Base-by-base conservation (phyloP, 495 filamentous ascomycete genomes). In the Physcia stellaris region DNA sequence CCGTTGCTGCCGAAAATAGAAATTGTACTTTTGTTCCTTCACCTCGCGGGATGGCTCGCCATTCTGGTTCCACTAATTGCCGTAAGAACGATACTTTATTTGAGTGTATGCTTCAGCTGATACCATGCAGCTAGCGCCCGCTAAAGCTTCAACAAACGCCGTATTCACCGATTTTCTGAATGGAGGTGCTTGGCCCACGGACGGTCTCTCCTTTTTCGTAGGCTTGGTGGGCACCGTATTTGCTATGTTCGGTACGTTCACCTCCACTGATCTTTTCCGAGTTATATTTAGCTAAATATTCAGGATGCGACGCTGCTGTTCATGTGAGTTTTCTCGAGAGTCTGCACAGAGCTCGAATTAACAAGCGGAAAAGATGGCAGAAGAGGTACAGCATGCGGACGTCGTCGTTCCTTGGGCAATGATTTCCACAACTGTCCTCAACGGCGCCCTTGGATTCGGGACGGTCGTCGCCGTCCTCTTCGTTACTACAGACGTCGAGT, bases 111-210 rank as follows among this genome's bases (percentile, higher is more conserved):
- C 13, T 9, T 9, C 26, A n/a, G n/a, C n/a, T n/a, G n/a, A n/a
- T n/a, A n/a, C 9, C 18, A 24, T 44, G 6, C 30, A 46, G 35
- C 27, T 58, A 24, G 49, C 47, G 19, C 55, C 57, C n/a, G 31
- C 42, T 18, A 50, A 48, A 28, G 53, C 43, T 4, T 42, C 39
- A 10, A 48, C 60, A 0, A 40, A 50, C 2, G 57, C 57, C 27
- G 68, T 71, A 0, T 71, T 73, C 37, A 61, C 59, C 0, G 41
- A 56, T 3, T 71, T 74, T 32, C 22, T 53, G 3, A 72, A 74
- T 31, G 37, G 54, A 0, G 68, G 69, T 4, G 59, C 35, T 1
- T 73, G 66, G 61, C 47, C 60, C 0, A 59, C 56, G 0, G 56
- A 62, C 23, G 63, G 58, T 1, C 23, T 70, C 3, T 61, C 62